Conservation (phyloP, 192 early-diverging fungal genomes). For the Coemansia biformis region DNA sequence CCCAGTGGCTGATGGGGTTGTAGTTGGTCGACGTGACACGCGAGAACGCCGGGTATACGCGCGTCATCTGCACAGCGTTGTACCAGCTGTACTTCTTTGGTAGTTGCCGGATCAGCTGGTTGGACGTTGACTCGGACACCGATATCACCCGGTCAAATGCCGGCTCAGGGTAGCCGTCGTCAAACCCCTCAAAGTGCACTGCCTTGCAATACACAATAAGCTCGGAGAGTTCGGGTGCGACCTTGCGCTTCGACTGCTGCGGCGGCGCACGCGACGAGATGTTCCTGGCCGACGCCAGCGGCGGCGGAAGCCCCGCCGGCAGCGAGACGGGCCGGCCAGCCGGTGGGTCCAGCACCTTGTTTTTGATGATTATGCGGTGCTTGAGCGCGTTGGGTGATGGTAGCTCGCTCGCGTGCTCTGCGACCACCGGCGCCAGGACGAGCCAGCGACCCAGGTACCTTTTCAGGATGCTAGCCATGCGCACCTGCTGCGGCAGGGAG, state of each 20-base stretch:
- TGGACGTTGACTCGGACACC: slow-evolving; percentile 63
- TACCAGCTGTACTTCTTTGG: slow-evolving; percentile 53
- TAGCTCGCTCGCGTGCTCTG: slow-evolving; percentile 31
- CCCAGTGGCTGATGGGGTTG: slow-evolving; percentile 81
- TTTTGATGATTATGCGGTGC: slow-evolving; percentile 72
- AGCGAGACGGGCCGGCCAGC: slow-evolving; percentile 14
- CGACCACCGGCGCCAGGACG: slow-evolving; percentile 44
- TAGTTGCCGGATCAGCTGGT: slow-evolving; percentile 52
- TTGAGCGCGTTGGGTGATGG: slow-evolving; percentile 70
- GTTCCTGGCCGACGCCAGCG: slow-evolving; percentile 2
- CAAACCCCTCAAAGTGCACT: slow-evolving; percentile 56
- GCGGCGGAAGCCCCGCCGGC: slow-evolving; percentile 4
- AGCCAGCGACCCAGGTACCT: slow-evolving; percentile 67
- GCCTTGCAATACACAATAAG: slow-evolving; percentile 62
- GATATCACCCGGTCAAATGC: slow-evolving; percentile 65
- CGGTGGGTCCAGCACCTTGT: slow-evolving; percentile 42
- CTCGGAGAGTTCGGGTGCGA: slow-evolving; percentile 55
- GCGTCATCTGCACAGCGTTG: slow-evolving; percentile 58
- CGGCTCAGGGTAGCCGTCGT: slow-evolving; percentile 39
- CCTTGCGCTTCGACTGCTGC: slow-evolving; percentile 43
- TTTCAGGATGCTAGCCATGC: slow-evolving; percentile 65
- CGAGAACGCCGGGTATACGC: slow-evolving; percentile 76
- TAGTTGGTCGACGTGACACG: slow-evolving; percentile 80
- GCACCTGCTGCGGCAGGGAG: slow-evolving; percentile 62
- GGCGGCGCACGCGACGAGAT: slow-evolving; percentile 28